Conservation (phyloP, 2,329 filamentous ascomycete genomes). For the Penicillium crustosum region DNA sequence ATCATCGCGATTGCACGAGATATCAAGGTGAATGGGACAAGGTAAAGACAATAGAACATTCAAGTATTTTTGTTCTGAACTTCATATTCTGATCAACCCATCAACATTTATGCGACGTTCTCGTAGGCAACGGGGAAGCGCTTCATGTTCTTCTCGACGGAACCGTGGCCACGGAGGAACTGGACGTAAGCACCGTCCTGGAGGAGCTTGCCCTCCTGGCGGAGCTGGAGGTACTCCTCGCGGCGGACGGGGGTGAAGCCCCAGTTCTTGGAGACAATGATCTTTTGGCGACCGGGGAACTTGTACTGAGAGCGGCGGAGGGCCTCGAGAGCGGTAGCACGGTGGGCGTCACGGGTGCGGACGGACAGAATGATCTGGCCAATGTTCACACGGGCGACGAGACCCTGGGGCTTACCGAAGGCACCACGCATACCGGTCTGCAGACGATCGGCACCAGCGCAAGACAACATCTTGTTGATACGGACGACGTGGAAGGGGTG, state of each 20-base stretch:
- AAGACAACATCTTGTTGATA: constrained; percentile 99
- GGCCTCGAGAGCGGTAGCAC: constrained; percentile 91
- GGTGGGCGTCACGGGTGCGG: constrained; percentile 93
- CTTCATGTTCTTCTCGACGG: constrained; percentile 81
- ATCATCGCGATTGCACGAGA: constrained; percentile 23
- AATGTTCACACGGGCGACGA: constrained; percentile 99
- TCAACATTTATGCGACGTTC: constrained; percentile 44
- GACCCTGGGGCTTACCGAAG: constrained; percentile 99
- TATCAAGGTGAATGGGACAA: constrained; percentile 23
- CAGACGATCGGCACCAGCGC: constrained; percentile 99
- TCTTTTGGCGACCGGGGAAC: constrained; percentile 99
- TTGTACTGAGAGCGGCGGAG: constrained; percentile 99
- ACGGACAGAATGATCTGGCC: constrained; percentile 98
- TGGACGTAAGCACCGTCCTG: constrained; percentile 99
- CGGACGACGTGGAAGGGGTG: constrained; percentile 99
- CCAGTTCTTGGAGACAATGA: constrained; percentile 99
- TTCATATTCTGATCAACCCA: constrained; percentile 31
- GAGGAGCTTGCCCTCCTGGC: constrained; percentile 89
- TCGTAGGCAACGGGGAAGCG: constrained; percentile 87
- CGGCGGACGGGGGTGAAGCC: constrained; percentile 98
- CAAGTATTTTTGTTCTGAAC: constrained; percentile 27
- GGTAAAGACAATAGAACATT: constrained; percentile 24
- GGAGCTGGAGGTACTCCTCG: constrained; percentile 95
- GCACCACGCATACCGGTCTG: constrained; percentile 99
- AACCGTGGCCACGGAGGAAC: constrained; percentile 95